A percentile compares a stretch with the other conserved stretches of the same genome.
phyloP scores from a whole-genome alignment of 345 rosid genomes.

The Hypericum perforatum region DNA sequence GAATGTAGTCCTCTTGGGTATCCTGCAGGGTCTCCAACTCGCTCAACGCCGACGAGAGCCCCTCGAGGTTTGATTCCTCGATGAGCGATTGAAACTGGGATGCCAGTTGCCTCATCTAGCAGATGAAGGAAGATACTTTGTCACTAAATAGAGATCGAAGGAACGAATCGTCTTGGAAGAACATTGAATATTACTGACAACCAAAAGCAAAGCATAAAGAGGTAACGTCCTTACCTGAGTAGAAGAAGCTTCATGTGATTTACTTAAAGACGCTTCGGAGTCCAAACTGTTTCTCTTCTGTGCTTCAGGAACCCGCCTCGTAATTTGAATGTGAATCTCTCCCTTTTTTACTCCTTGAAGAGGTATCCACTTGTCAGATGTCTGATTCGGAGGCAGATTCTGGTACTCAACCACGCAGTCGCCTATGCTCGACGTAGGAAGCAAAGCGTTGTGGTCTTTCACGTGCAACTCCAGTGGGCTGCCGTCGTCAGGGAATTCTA shows the following conservation, averaged over 20 bases:
- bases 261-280: conserved; percentile 45
- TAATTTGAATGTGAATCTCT: conserved; percentile 68
- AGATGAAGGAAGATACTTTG: neutral
- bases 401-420: conserved; percentile 80
- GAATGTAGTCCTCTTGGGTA: conserved; percentile 61
- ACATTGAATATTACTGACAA: neutral
- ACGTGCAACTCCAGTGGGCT: conserved; percentile 67
- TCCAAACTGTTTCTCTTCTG: conserved; percentile 41
- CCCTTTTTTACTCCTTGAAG: conserved; percentile 89
- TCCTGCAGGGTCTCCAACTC: conserved; percentile 74
- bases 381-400: conserved; percentile 64
- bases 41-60: conserved; percentile 40
- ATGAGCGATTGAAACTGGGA: conserved; percentile 45
- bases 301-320: conserved; percentile 58
- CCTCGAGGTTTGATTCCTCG: conserved; percentile 55
- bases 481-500: conserved; percentile 82
- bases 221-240: conserved; percentile 31
- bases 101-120: conserved; percentile 61
- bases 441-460: conserved; percentile 78
- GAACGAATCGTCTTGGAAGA: neutral
- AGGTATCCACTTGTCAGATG: conserved; percentile 92
- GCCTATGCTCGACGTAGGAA: conserved; percentile 80
- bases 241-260: conserved; percentile 42
- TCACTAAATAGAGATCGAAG: neutral
- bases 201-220: neutral